Conservation (phyloP, 345 rosid genomes). For the Aquilaria yunnanensis region DNA sequence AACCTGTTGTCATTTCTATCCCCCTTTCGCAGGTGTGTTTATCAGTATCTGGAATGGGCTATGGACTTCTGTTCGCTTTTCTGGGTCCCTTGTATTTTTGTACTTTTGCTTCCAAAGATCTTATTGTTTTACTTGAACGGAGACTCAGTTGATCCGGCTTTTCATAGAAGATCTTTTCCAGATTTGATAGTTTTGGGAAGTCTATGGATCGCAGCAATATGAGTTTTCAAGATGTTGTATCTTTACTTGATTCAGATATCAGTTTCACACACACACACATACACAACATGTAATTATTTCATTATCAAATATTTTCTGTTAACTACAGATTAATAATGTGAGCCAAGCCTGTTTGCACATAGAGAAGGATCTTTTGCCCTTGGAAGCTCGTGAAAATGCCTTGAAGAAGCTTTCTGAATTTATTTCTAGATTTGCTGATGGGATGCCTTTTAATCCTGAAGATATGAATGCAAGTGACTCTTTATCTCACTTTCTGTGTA, state of each 20-base stretch:
- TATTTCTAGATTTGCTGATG: constrained; percentile 66
- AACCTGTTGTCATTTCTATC: constrained; percentile 72
- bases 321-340: constrained; percentile 58
- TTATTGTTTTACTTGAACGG: too few relatives aligned
- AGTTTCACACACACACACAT: too few relatives aligned
- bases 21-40: constrained; percentile 64
- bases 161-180: too few relatives aligned
- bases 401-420: constrained; percentile 75
- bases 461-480: constrained; percentile 64
- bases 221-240: too few relatives aligned
- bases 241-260: too few relatives aligned
- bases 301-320: constrained; percentile 15
- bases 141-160: too few relatives aligned
- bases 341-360: constrained; percentile 75
- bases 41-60: background rate
- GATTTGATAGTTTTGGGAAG: too few relatives aligned
- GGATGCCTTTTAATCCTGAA: constrained; percentile 82
- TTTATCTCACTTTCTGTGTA: background rate
- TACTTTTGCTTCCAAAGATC: too few relatives aligned
- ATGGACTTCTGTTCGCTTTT: too few relatives aligned
- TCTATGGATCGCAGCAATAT: too few relatives aligned
- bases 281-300: too few relatives aligned
- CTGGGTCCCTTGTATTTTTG: too few relatives aligned
- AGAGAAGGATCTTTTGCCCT: constrained; percentile 74
- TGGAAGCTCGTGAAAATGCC: constrained; percentile 89